Percentiles rank a stretch among this genome's conserved stretches.
Evolutionary conservation across 2,329 filamentous ascomycete genomes (phyloP).

Genomic region (Colletotrichum horii): DNA sequence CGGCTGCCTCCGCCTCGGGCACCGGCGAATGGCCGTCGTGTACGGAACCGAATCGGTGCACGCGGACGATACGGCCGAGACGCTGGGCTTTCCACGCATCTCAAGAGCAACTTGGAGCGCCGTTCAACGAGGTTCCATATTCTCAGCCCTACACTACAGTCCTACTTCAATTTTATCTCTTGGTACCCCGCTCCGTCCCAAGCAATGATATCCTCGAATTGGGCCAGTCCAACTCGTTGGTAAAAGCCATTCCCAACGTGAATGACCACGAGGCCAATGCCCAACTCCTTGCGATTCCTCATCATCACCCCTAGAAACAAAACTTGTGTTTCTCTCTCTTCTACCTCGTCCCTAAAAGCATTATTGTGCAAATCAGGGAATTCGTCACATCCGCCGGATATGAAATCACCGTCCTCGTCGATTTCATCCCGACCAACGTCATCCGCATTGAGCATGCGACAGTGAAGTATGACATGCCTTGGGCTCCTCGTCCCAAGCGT

Average conservation of each 20-base stretch:
- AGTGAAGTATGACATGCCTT: background rate
- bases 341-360: background rate
- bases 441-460: background rate
- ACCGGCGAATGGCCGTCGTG: background rate
- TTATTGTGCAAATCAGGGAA: background rate
- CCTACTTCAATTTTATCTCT: background rate
- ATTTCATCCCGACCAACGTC: background rate
- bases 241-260: background rate
- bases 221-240: background rate
- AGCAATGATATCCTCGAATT: background rate
- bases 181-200: background rate
- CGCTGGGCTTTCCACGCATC: accelerated
- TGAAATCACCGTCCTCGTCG: background rate
- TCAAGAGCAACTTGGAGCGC: background rate
- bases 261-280: background rate
- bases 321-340: background rate
- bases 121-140: accelerated
- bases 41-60: background rate
- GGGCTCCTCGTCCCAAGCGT: background rate
- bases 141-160: background rate
- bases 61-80: background rate
- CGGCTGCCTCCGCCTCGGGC: background rate
- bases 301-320: background rate
- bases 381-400: background rate
- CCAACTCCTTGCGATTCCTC: background rate